phyloP scores from a whole-genome alignment of 2,329 filamentous ascomycete species.

The Cladosporium oxysporum region DNA sequence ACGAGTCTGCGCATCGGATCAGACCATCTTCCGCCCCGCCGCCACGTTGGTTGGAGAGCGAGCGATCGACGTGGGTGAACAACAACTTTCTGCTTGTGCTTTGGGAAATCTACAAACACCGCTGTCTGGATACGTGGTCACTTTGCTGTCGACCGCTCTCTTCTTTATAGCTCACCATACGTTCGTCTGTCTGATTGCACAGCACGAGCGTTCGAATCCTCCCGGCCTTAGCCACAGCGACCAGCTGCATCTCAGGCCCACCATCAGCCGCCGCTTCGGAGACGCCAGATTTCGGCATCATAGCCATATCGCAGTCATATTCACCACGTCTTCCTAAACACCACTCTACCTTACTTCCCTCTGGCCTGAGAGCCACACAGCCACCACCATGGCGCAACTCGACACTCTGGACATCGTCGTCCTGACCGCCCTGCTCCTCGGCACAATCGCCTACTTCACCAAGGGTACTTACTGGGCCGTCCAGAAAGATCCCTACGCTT shows the following conservation, averaged over 20 bases:
- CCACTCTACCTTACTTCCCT: neutral
- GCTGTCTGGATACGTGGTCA: constrained; percentile 16
- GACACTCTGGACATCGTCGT: constrained; percentile 95
- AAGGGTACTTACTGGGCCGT: constrained; percentile 94
- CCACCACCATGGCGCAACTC: constrained; percentile 78
- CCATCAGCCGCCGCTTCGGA: constrained; percentile 18
- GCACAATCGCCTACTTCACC: constrained; percentile 93
- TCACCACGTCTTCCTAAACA: neutral
- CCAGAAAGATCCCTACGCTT: constrained; percentile 83
- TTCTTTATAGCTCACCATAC: neutral
- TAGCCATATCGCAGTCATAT: constrained; percentile 14
- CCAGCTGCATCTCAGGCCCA: constrained; percentile 11
- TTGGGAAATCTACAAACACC: neutral
- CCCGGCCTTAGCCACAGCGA: neutral
- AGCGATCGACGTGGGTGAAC: constrained; percentile 12
- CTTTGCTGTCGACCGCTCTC: constrained; percentile 2
- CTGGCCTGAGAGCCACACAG: constrained; percentile 13
- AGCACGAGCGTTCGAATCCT: neutral
- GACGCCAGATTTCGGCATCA: constrained; percentile 19
- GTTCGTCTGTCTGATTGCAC: neutral
- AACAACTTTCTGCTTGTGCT: constrained; percentile 4
- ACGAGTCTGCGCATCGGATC: constrained; percentile 2
- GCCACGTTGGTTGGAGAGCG: neutral
- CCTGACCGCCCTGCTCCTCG: constrained; percentile 79
- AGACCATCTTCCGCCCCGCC: constrained; percentile 17